phyloP scores from a whole-genome alignment of 2,329 filamentous ascomycete genomes.

The Laburnicola sp. region DNA sequence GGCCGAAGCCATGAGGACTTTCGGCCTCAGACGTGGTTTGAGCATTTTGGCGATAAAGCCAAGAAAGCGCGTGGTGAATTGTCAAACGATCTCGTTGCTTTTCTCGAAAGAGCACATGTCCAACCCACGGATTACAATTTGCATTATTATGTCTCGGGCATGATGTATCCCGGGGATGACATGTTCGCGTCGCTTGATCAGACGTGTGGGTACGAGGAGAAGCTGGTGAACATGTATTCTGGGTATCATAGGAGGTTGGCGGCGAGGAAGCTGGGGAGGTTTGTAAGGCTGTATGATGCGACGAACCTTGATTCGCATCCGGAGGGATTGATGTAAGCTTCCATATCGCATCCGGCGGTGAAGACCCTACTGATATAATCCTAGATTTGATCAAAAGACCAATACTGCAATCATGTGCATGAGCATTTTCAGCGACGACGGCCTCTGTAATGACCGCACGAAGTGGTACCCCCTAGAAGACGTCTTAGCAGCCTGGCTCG shows the following conservation, averaged over 20 bases:
- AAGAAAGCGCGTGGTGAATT: conserved; percentile 3
- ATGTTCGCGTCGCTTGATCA: conserved; percentile 3
- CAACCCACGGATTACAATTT: neutral
- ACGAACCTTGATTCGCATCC: conserved; percentile 4
- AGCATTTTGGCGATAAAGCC: conserved; percentile 1
- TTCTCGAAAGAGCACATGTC: conserved; percentile 6
- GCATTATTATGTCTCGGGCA: conserved; percentile 5
- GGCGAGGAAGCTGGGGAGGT: neutral
- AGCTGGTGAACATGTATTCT: neutral
- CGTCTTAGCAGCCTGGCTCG: conserved; percentile 19
- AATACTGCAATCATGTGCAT: conserved; percentile 13
- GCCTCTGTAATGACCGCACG: conserved; percentile 10
- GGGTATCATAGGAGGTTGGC: neutral
- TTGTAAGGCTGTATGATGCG: conserved; percentile 8
- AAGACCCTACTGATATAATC: neutral
- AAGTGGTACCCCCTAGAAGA: conserved; percentile 18
- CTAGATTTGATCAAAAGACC: conserved; percentile 17
- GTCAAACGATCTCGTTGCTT: conserved; percentile 1
- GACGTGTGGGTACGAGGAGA: neutral
- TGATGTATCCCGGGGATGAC: neutral
- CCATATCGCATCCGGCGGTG: too few species aligned
- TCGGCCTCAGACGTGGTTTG: conserved; percentile 1
- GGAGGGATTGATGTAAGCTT: conserved; percentile 9
- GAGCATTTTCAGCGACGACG: conserved; percentile 4
- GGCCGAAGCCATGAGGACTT: conserved; percentile 2